These are phyloP conservation scores for Aspergillus olivimuriae DNA, from an alignment of 495 filamentous ascomycete species.

Conservation along the genomic window DNA sequence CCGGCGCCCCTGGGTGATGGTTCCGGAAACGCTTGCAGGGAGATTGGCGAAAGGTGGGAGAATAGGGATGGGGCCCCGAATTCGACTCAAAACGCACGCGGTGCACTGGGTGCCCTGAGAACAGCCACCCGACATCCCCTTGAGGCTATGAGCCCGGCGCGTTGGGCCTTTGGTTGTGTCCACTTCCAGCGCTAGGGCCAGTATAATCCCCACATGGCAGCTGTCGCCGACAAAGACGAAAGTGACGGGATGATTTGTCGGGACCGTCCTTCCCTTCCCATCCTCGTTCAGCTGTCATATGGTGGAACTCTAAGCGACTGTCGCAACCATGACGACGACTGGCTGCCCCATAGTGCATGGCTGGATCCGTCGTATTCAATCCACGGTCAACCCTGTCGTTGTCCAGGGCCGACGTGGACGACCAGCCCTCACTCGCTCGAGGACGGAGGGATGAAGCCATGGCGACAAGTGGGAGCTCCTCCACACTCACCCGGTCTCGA, in stretches of 20 bases:
- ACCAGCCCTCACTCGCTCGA: too few relatives aligned
- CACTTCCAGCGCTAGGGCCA: conserved; percentile 7
- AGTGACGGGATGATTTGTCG: neutral
- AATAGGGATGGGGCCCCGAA: neutral
- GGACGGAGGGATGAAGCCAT: too few relatives aligned
- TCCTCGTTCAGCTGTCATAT: neutral
- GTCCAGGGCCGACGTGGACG: too few relatives aligned
- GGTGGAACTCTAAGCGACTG: neutral
- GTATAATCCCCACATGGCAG: conserved; percentile 7
- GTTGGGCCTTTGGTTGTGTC: neutral
- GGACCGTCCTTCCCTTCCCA: neutral
- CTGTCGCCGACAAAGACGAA: neutral
- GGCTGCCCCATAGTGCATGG: neutral
- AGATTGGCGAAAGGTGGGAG: neutral
- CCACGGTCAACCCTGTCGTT: conserved; percentile 4
- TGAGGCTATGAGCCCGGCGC: neutral
- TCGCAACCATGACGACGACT: neutral
- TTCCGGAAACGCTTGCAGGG: conserved; percentile 4
- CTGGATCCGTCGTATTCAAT: conserved; percentile 4
- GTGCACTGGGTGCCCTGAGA: conserved; percentile 9
- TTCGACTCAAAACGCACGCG: conserved; percentile 11
- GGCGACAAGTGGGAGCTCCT: too few relatives aligned
- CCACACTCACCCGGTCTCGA: neutral
- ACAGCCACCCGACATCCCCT: too few relatives aligned
- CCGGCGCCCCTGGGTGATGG: conserved; percentile 4